A percentile compares a stretch with the other conserved stretches of the same genome.
These are phyloP conservation scores for Trametes hirsuta DNA, from an alignment of 1,284 basidiomycete species.

Conservation along the genomic window DNA sequence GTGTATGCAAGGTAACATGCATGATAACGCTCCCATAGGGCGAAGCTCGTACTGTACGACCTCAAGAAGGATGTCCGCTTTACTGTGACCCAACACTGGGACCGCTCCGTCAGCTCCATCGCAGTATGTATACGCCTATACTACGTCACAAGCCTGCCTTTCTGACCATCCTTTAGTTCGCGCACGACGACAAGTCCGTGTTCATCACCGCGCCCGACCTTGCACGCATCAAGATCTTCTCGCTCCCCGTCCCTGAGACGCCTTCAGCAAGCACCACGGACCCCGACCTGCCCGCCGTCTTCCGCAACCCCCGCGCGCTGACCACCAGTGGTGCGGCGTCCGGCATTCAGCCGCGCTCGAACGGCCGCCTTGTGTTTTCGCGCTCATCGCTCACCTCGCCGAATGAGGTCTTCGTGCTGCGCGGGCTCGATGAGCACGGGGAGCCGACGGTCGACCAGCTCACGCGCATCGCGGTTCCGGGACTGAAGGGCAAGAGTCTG, in stretches of 20 bases:
- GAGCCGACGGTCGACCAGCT: conserved; percentile 51
- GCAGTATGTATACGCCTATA: conserved; percentile 44
- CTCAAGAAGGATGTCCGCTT: conserved; percentile 66
- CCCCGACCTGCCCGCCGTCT: conserved; percentile 51
- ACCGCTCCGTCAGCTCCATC: conserved; percentile 70
- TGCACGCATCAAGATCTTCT: conserved; percentile 76
- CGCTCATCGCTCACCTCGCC: conserved; percentile 72
- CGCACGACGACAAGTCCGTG: conserved; percentile 66
- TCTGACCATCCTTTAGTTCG: conserved; percentile 55
- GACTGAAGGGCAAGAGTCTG: conserved; percentile 61
- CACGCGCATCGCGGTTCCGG: conserved; percentile 61
- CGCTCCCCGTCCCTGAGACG: conserved; percentile 64
- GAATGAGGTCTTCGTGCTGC: conserved; percentile 72
- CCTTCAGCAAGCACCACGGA: conserved; percentile 54
- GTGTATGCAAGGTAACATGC: background rate
- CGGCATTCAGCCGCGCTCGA: conserved; percentile 59
- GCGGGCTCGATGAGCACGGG: conserved; percentile 40
- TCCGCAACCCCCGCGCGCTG: conserved; percentile 57
- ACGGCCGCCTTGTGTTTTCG: conserved; percentile 68
- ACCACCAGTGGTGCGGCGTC: conserved; percentile 60
- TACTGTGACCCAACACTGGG: conserved; percentile 81
- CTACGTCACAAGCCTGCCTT: background rate
- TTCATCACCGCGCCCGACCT: conserved; percentile 79
- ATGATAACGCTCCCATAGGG: conserved; percentile 41
- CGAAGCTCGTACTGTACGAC: conserved; percentile 80